A percentile compares a stretch with the other conserved stretches of the same genome.
Evolutionary conservation across 805 yeast species (phyloP).

Genomic region (Ogataea paradorogensis): DNA sequence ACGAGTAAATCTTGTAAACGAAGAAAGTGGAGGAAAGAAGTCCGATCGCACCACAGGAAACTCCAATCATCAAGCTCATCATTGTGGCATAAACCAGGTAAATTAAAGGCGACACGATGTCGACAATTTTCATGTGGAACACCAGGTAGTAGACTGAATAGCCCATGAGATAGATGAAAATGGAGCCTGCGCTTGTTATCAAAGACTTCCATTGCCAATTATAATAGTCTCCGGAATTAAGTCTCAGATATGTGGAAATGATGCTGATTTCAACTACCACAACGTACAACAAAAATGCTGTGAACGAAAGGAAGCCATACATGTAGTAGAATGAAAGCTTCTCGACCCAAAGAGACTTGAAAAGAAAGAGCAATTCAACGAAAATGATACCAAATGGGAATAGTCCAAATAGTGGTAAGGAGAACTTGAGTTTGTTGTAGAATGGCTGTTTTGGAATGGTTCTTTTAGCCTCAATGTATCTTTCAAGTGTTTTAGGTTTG

Average conservation of each 20-base stretch:
- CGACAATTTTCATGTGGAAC: conserved; percentile 56
- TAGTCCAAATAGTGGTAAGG: conserved; percentile 56
- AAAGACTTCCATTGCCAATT: conserved; percentile 87
- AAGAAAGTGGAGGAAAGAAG: conserved; percentile 64
- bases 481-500: conserved; percentile 11
- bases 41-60: conserved; percentile 75
- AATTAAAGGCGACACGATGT: conserved; percentile 62
- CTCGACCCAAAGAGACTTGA: conserved; percentile 77
- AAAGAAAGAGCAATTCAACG: conserved; percentile 69
- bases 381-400: conserved; percentile 80
- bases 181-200: conserved; percentile 61
- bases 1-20: conserved; percentile 56
- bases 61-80: conserved; percentile 58
- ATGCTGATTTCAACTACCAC: conserved; percentile 71
- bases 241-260: conserved; percentile 61
- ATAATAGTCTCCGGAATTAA: conserved; percentile 48
- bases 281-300: conserved; percentile 55
- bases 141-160: conserved; percentile 69
- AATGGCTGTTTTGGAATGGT: conserved; percentile 38
- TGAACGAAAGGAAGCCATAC: conserved; percentile 72
- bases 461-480: conserved; percentile 6
- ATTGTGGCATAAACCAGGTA: conserved; percentile 72
- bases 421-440: conserved; percentile 31
- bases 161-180: conserved; percentile 65
- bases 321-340: conserved; percentile 74